Evolutionary conservation across 1,284 basidiomycete species (phyloP).

Genomic region (Neolentinus lepideus): DNA sequence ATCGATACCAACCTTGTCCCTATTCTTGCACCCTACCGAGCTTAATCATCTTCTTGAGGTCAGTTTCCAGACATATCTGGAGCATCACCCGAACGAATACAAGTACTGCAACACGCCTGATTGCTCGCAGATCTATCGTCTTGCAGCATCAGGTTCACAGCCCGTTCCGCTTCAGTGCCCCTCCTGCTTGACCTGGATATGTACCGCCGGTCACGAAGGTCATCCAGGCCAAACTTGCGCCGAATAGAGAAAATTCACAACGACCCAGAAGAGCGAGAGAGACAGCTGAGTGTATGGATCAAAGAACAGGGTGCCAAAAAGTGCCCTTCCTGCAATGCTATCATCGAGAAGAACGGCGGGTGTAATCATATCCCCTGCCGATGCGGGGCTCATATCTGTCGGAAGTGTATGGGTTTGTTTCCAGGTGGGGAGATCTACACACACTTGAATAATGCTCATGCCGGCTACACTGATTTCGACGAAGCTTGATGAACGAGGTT

Average conservation of each 20-base stretch:
- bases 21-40: conserved; percentile 32
- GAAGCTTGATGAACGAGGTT: background rate
- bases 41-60: conserved; percentile 39
- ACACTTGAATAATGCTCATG: conserved; percentile 11
- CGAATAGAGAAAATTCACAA: conserved; percentile 25
- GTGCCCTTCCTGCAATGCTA: conserved; percentile 19
- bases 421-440: conserved; percentile 7
- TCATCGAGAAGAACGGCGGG: conserved; percentile 21
- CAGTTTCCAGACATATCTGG: conserved; percentile 36
- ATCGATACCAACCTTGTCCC: conserved; percentile 40
- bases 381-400: conserved; percentile 22
- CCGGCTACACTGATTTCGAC: conserved; percentile 5
- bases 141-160: conserved; percentile 17
- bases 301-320: conserved; percentile 18
- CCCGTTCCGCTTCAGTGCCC: conserved; percentile 30
- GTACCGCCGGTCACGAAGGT: conserved; percentile 26
- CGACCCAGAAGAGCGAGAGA: conserved; percentile 33
- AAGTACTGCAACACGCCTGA: conserved; percentile 51
- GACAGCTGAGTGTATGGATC: conserved; percentile 36
- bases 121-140: conserved; percentile 46
- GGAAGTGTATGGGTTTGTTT: conserved; percentile 15
- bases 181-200: conserved; percentile 45
- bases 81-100: conserved; percentile 35
- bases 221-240: conserved; percentile 48
- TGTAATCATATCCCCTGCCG: conserved; percentile 22